Evolutionary conservation across 129 eudicot species (phyloP), one percentile per base, ranked within the genome.

Genomic region (Gnaphalium uliginosum): DNA sequence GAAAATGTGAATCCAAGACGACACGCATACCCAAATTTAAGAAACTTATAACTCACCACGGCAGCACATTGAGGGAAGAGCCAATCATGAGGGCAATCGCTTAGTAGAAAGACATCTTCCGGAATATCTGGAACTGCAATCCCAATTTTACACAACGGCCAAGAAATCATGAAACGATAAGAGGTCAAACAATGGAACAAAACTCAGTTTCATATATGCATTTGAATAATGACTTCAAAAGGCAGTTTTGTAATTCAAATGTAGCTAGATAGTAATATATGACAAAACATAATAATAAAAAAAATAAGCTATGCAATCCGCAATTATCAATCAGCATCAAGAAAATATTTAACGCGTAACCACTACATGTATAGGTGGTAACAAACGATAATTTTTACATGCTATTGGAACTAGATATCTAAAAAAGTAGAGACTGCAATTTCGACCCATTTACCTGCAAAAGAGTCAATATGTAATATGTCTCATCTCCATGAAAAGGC

Each of bases 51-150:
- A 87, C 99, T 87, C 79, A 94, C 99, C 91, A 94, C 99, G 65
- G 97, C 90, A 9, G 91, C 86, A 77, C 99, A 94, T 66, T 87
- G 99, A 69, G 99, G 99, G 78, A 94, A 94, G 68, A 94, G 81
- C 99, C 99, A 94, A 82, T 94, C 58, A 83, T 91, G 95, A 73
- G 97, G 97, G 76, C 90, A 91, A 69, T 91, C 91, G 75, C 53
- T 87, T 65, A 91, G 78, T 78, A 85, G 81, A 82, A 84, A 91
- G 59, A 91, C 84, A 70, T 77, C 66, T 57, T 91, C 97, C 0
- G 95, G 89, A 74, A 87, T 72, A 54, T 78, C 85, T 18, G 85
- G 76, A 81, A 64, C 97, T 91, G 85, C 78, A 53, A 41, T 58
- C 7, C 69, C 48, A 19, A 66, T 17, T 78, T 56, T n/a, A 66